Conservation (phyloP, 768 basidiomycete genomes). For the Leccinum olivaceopallidum region DNA sequence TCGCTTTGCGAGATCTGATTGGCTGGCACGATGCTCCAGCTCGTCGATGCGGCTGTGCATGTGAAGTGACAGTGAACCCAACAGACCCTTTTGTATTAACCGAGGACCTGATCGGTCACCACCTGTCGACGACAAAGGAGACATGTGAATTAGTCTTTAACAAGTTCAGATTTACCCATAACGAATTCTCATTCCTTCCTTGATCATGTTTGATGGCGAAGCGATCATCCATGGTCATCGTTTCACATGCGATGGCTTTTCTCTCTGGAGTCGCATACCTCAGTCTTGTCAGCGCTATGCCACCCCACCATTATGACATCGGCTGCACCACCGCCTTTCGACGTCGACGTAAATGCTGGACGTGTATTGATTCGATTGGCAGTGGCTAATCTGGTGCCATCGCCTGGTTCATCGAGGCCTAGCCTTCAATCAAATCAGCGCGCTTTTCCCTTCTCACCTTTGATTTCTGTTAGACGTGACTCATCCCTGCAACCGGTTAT, state of each 20-base stretch:
- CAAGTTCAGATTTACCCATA: background rate
- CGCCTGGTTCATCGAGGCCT: conserved; percentile 15
- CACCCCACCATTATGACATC: background rate
- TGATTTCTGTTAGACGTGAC: background rate
- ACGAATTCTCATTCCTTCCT: background rate
- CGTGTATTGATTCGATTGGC: background rate
- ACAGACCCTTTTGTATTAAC: background rate
- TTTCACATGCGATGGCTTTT: conserved; percentile 1
- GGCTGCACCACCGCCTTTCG: background rate
- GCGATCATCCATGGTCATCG: conserved; percentile 13
- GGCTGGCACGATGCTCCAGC: background rate
- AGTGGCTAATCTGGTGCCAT: conserved; percentile 13
- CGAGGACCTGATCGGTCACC: background rate
- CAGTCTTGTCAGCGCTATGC: background rate
- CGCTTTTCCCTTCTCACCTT: background rate
- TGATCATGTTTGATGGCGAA: conserved; percentile 20
- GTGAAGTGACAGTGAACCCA: background rate
- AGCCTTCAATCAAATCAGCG: background rate
- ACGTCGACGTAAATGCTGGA: background rate
- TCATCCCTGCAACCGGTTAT: background rate
- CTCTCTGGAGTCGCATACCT: background rate
- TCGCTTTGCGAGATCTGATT: background rate
- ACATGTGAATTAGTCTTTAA: background rate
- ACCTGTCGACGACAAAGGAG: background rate
- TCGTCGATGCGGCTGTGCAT: background rate